A percentile compares a stretch with the other conserved stretches of the same genome.
phyloP scores from a whole-genome alignment of 176 grass and related monocot species.

The Stipa capillata region DNA sequence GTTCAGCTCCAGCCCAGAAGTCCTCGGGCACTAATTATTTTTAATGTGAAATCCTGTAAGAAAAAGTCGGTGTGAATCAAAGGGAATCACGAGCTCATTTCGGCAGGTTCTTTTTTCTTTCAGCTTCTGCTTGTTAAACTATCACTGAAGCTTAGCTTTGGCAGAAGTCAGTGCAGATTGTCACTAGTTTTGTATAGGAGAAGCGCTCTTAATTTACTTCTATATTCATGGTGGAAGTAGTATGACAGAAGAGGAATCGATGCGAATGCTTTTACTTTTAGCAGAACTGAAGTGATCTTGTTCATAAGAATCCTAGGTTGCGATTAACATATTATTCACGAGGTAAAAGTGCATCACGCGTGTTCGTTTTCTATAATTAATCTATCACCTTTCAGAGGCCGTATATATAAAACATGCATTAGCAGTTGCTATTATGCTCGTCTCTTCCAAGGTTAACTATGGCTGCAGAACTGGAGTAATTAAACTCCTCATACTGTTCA shows the following conservation, averaged over 20 bases:
- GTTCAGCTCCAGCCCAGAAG: background rate
- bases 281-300: background rate
- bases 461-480: background rate
- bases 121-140: background rate
- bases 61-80: background rate
- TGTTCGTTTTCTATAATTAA: background rate
- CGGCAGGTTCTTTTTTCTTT: background rate
- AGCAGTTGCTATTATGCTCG: background rate
- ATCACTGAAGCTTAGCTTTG: background rate
- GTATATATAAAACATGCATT: background rate
- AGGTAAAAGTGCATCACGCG: background rate
- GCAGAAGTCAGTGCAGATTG: background rate
- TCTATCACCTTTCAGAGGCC: background rate
- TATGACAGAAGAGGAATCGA: background rate
- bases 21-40: background rate
- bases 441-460: background rate
- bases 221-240: too few relatives aligned
- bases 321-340: background rate
- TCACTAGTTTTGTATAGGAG: background rate
- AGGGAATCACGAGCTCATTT: background rate
- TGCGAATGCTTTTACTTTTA: background rate
- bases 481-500: background rate
- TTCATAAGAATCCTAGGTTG: background rate
- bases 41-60: background rate
- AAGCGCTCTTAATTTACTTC: too few relatives aligned